Percentiles rank a stretch among this genome's conserved stretches.
These are phyloP conservation scores for Aspergillus bombycis DNA, from an alignment of 2,329 filamentous ascomycete genomes.

Conservation along the genomic window DNA sequence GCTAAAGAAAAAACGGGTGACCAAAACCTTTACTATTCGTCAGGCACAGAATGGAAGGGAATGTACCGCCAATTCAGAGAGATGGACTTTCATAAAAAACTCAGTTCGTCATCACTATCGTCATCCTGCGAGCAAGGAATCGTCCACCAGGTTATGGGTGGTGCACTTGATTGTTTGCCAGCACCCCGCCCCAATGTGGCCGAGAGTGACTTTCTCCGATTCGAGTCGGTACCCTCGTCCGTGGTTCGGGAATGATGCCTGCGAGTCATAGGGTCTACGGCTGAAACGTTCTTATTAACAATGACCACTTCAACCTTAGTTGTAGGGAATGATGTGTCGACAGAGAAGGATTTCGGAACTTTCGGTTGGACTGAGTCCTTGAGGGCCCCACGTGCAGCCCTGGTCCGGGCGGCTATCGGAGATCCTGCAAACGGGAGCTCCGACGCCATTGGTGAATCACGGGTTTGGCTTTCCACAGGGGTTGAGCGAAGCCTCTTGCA, in stretches of 20 bases:
- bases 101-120: constrained; percentile 44
- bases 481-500: constrained; percentile 28
- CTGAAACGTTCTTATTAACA: constrained; percentile 25
- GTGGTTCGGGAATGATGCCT: constrained; percentile 14
- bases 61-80: neutral
- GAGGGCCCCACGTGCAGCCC: constrained; percentile 21
- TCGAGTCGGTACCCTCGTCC: constrained; percentile 15
- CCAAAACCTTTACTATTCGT: neutral
- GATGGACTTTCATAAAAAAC: constrained; percentile 31
- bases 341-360: neutral
- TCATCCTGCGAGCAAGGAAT: constrained; percentile 34
- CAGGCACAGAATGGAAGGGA: neutral
- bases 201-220: neutral
- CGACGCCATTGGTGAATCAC: constrained; percentile 8
- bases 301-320: constrained; percentile 35
- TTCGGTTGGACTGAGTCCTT: constrained; percentile 23
- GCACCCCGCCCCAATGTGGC: neutral
- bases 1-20: neutral
- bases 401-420: constrained; percentile 24
- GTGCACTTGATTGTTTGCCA: neutral
- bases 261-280: constrained; percentile 1
- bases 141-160: constrained; percentile 14
- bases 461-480: constrained; percentile 17
- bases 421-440: constrained; percentile 5
- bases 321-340: neutral